Evolutionary conservation across 75 land plant genomes (phyloP), one percentile per base, ranked within the genome.

Genomic region (Adiantum capillusveneris): DNA sequence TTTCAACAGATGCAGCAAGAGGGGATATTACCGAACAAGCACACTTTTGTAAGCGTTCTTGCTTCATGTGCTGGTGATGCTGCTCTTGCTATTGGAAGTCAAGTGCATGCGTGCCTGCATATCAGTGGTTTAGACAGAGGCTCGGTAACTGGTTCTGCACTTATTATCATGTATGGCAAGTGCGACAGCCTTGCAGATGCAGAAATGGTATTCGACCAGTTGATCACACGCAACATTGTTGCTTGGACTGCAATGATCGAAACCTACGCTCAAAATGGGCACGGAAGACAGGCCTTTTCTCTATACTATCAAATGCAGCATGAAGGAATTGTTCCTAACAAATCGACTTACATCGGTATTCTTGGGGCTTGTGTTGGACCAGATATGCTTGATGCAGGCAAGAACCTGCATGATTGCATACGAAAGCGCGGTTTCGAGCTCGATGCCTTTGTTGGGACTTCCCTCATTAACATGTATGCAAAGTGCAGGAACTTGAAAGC

Each of bases 401-500:
- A 28, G 29, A 44, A 27, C 48, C 11, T 78, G 14, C 84, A 75
- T 57, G 51, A 31, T 30, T 67, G 57, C 48, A 53, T 57, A 19
- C 11, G 69, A 6, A 78, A 72, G 57, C 46, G 51, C 21, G 79
- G 81, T 48, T 63, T 75, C 58, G 34, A 17, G 0, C 55, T 58
- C 9, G 64, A 78, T 64, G 53, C 72, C 25, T 78, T 57, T 60
- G 76, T 84, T 0, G 31, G 44, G 0, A 81, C 69, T 62, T 57
- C 76, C 31, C 50, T 84, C 53, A 64, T 84, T 59, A 58, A 75
- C 30, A 64, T 84, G 73, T 84, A 84, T 67, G 60, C 57, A 1
- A 57, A 20, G 14, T 78, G 70, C 53, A 76, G 79, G 5, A 22
- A 52, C 26, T 17, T 75, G 58, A 31, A 44, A 2, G 34, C 27